Conservation (phyloP, 108 stramenopile species). For the Nitzschia inconspicua region DNA sequence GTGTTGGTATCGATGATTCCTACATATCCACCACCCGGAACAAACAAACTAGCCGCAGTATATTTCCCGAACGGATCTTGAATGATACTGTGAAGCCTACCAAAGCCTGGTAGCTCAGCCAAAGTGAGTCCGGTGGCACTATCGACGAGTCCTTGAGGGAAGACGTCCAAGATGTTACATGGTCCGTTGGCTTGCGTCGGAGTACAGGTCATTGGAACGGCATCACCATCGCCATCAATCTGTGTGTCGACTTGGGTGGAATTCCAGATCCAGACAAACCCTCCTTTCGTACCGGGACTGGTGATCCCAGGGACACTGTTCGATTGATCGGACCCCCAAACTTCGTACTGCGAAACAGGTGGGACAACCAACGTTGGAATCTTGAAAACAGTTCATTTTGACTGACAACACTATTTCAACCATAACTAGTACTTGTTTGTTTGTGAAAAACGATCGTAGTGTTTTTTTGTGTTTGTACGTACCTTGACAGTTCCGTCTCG, state of each 20-base stretch:
- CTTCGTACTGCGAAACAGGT: no score
- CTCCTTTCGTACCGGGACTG: slow-evolving; percentile 9
- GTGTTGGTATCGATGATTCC: slow-evolving; percentile 24
- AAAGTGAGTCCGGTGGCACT: no score
- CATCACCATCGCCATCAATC: not conserved
- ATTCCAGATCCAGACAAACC: slow-evolving; percentile 30
- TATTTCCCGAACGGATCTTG: slow-evolving; percentile 27
- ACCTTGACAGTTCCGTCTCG: no score
- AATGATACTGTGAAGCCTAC: slow-evolving; percentile 22
- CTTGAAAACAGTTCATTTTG: no score
- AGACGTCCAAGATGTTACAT: slow-evolving; percentile 26
- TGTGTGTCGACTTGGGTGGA: slow-evolving; percentile 2
- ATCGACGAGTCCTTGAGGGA: slow-evolving; percentile 14
- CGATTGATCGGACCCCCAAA: slow-evolving; percentile 38
- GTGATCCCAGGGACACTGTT: slow-evolving; percentile 14
- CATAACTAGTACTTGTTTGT: no score
- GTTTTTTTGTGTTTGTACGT: no score
- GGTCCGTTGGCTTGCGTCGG: slow-evolving; percentile 13
- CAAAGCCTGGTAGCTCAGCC: slow-evolving; percentile 13
- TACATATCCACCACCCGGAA: slow-evolving; percentile 15
- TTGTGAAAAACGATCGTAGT: no score
- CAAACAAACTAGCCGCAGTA: slow-evolving; percentile 26
- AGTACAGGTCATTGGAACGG: slow-evolving; percentile 12
- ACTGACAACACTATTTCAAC: no score
- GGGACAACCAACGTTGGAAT: no score